phyloP scores from a whole-genome alignment of 306 rosid genomes.

The Vicia villosa region DNA sequence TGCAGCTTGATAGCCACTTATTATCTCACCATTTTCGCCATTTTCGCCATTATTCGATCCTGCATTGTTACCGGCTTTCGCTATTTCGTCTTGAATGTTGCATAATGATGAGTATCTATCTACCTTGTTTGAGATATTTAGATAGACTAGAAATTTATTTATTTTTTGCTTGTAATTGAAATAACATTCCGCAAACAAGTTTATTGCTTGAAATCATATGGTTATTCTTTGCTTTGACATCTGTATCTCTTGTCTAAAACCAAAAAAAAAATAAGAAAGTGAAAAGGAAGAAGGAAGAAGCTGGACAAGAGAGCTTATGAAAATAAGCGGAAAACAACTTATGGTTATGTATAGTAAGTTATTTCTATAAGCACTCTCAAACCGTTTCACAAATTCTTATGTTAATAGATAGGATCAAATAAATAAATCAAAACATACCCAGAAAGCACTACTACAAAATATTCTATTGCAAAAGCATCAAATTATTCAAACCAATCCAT shows the following conservation, averaged over 20 bases:
- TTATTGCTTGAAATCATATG: too few species aligned
- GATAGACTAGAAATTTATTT: too few species aligned
- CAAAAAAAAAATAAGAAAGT: too few species aligned
- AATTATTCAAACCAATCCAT: neutral
- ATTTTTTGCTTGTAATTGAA: too few species aligned
- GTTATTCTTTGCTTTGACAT: too few species aligned
- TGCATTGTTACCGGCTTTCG: conserved; percentile 40
- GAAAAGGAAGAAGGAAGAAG: too few species aligned
- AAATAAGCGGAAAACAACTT: neutral
- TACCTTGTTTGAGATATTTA: too few species aligned
- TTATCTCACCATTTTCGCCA: conserved; percentile 41
- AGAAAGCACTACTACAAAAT: too few species aligned
- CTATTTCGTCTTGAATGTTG: conserved; percentile 67
- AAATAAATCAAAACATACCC: neutral
- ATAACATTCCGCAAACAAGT: too few species aligned
- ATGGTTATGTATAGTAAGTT: neutral
- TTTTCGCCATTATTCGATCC: neutral
- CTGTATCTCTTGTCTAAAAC: too few species aligned
- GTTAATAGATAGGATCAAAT: neutral
- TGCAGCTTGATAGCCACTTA: conserved; percentile 68
- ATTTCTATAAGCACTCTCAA: neutral
- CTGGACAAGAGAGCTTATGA: neutral
- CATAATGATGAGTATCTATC: conserved; percentile 61
- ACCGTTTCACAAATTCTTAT: neutral
- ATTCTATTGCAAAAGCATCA: neutral